Percentiles rank a stretch among this genome's conserved stretches.
Conservation (phyloP, 805 yeast genomes). For the Ogataea angusta region DNA sequence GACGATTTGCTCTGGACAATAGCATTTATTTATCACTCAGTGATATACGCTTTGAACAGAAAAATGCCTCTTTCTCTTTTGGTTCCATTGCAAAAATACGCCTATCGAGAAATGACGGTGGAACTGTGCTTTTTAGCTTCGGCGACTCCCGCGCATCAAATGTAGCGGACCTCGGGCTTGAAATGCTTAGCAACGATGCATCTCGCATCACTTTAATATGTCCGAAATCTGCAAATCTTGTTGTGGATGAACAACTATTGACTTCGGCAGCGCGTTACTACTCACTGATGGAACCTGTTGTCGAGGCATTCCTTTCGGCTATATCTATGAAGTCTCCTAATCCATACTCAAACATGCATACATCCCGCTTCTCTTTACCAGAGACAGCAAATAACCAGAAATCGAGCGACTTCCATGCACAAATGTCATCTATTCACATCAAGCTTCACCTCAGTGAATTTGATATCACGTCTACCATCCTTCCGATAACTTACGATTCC, state of each 20-base stretch:
- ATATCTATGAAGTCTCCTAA: background rate
- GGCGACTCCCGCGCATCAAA: conserved; percentile 28
- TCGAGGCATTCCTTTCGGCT: conserved; percentile 2
- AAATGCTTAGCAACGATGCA: conserved; percentile 33
- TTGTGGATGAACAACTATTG: conserved; percentile 16
- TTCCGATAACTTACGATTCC: conserved; percentile 46
- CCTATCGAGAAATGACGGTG: conserved; percentile 22
- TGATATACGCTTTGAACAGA: conserved; percentile 41
- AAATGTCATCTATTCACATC: conserved; percentile 38
- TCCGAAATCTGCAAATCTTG: conserved; percentile 38
- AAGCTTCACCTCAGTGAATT: conserved; percentile 23
- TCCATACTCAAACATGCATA: background rate
- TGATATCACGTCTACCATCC: conserved; percentile 29
- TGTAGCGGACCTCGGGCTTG: conserved; percentile 51
- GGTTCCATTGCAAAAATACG: conserved; percentile 46
- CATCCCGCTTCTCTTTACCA: background rate
- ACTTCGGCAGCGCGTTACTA: conserved; percentile 9
- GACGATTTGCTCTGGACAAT: conserved; percentile 39
- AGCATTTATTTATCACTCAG: conserved; percentile 27
- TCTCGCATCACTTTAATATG: conserved; percentile 39
- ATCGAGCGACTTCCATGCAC: conserved; percentile 33
- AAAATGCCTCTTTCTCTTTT: conserved; percentile 38
- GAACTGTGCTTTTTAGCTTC: conserved; percentile 25
- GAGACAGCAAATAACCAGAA: background rate
- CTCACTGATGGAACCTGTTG: conserved; percentile 15